phyloP scores from a whole-genome alignment of 352 stramenopile species.

The Globisporangium lucens region DNA sequence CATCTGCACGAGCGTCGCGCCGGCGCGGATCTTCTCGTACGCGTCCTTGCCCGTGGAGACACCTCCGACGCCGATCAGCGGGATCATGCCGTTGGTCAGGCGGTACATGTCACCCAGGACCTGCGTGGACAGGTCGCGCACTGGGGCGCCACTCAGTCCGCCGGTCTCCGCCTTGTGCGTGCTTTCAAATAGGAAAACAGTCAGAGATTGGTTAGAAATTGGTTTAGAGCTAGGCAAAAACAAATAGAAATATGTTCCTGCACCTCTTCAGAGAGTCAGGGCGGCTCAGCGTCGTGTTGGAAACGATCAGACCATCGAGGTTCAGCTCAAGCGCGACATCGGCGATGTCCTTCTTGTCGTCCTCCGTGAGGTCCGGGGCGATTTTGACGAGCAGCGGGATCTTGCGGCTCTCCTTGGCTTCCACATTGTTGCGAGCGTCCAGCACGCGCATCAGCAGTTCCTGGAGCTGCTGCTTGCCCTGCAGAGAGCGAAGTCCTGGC shows the following conservation, averaged over 20 bases:
- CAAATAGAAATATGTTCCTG: background rate
- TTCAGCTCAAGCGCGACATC: constrained; percentile 80
- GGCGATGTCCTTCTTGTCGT: constrained; percentile 96
- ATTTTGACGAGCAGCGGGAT: constrained; percentile 97
- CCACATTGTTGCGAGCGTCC: constrained; percentile 59
- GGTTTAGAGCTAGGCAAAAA: background rate
- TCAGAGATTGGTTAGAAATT: background rate
- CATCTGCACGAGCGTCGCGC: constrained; percentile 94
- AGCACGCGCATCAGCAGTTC: constrained; percentile 72
- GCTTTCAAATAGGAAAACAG: constrained; percentile 17
- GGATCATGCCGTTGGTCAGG: constrained; percentile 91
- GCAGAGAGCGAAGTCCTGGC: constrained; percentile 76
- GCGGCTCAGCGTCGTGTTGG: constrained; percentile 95
- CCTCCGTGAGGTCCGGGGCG: constrained; percentile 92
- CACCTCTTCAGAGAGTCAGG: constrained; percentile 79
- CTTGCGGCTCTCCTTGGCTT: constrained; percentile 44
- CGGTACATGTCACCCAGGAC: constrained; percentile 95
- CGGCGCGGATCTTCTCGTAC: constrained; percentile 97
- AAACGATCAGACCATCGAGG: constrained; percentile 96
- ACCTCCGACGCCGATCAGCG: constrained; percentile 95
- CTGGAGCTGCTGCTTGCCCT: constrained; percentile 81
- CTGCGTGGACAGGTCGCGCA: constrained; percentile 93
- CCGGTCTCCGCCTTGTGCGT: constrained; percentile 82
- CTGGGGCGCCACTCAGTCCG: constrained; percentile 93
- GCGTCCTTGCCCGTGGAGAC: constrained; percentile 92